Percentiles rank a stretch among this genome's conserved stretches.
Conservation (phyloP, 2,329 filamentous ascomycete species). For the Colletotrichum shisoi region DNA sequence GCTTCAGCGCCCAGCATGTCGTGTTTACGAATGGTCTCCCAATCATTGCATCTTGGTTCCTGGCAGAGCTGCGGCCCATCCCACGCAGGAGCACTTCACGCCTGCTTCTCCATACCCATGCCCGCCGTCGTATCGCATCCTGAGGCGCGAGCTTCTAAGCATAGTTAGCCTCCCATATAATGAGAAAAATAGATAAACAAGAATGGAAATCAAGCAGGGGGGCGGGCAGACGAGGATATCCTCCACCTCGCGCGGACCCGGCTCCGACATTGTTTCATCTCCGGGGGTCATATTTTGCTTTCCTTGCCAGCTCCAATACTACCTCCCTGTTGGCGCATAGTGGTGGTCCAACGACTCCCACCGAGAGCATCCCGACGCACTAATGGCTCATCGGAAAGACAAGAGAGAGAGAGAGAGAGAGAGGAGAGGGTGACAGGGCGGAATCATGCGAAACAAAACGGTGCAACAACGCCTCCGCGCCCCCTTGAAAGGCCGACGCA, state of each 20-base stretch:
- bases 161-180: too few relatives aligned
- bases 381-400: conserved; percentile 22
- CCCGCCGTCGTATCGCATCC: neutral
- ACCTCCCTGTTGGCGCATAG: neutral
- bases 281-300: neutral
- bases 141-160: neutral
- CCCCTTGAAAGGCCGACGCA: neutral
- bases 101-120: neutral
- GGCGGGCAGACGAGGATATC: neutral
- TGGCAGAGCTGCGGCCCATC: conserved; percentile 2
- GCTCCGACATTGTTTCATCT: conserved; percentile 28
- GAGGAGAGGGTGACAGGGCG: neutral
- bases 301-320: neutral
- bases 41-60: conserved; percentile 15
- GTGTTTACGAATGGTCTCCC: neutral
- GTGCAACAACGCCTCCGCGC: conserved; percentile 31
- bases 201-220: conserved; percentile 4
- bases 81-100: conserved; percentile 1
- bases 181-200: too few relatives aligned
- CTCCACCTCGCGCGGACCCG: conserved; percentile 26
- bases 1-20: neutral
- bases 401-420: neutral
- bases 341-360: neutral
- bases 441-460: conserved; percentile 28
- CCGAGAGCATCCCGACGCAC: neutral